These are phyloP conservation scores for Phytopythium litorale DNA, from an alignment of 352 stramenopile species.

Conservation along the genomic window DNA sequence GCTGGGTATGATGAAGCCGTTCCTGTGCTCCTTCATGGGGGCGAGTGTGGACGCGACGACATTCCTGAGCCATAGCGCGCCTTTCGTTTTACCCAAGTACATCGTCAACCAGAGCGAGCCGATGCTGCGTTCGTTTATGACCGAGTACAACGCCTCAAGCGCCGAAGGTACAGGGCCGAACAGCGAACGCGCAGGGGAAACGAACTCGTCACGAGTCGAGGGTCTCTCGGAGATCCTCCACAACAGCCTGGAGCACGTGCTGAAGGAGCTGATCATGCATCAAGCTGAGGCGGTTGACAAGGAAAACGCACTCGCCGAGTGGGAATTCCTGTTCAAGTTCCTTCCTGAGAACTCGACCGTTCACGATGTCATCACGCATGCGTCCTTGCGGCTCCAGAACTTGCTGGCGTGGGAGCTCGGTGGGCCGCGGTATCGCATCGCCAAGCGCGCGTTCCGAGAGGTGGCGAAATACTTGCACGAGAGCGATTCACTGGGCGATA, in stretches of 20 bases:
- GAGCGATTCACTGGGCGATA: constrained; percentile 15
- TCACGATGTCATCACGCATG: constrained; percentile 53
- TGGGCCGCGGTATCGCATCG: constrained; percentile 39
- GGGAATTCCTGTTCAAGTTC: constrained; percentile 71
- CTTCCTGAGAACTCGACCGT: constrained; percentile 56
- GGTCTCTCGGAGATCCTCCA: constrained; percentile 42
- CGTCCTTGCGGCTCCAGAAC: constrained; percentile 50
- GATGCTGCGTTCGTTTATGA: constrained; percentile 43
- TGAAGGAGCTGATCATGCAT: constrained; percentile 66
- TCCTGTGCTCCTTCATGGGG: constrained; percentile 57
- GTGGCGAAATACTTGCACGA: constrained; percentile 46
- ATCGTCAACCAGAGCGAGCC: constrained; percentile 53
- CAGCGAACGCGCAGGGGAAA: constrained; percentile 14
- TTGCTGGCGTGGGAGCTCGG: constrained; percentile 67
- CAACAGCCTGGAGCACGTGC: constrained; percentile 43
- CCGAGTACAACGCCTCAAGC: constrained; percentile 23
- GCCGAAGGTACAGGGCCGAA: constrained; percentile 22
- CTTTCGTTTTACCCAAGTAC: constrained; percentile 56
- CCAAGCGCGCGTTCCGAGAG: constrained; percentile 51
- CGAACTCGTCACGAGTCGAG: constrained; percentile 7
- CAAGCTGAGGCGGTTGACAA: constrained; percentile 50
- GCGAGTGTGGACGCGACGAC: constrained; percentile 28
- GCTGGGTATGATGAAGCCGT: constrained; percentile 32
- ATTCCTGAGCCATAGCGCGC: constrained; percentile 47
- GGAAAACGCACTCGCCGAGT: constrained; percentile 47